Percentiles rank a stretch among this genome's conserved stretches.
Evolutionary conservation across 2,329 filamentous ascomycete species (phyloP).

Genomic region (Aspergillus sp.): DNA sequence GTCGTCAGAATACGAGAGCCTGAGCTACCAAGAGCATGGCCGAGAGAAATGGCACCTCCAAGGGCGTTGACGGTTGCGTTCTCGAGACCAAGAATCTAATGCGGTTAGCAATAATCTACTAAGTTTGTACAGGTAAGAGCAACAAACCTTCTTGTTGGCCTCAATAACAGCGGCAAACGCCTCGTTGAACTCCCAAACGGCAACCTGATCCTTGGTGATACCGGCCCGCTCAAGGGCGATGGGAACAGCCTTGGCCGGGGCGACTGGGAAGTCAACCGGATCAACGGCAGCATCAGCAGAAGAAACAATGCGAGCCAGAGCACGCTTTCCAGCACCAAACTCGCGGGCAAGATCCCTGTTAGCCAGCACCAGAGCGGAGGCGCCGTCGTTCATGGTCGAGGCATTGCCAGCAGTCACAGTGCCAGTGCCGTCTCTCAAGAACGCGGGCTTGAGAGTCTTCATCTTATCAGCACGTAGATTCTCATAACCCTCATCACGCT

Average conservation of each 20-base stretch:
- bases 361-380: constrained; percentile 81
- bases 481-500: constrained; percentile 84
- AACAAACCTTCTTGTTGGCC: constrained; percentile 77
- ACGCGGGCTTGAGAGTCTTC: constrained; percentile 83
- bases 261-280: constrained; percentile 89
- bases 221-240: constrained; percentile 85
- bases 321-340: constrained; percentile 73
- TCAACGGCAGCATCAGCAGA: constrained; percentile 89
- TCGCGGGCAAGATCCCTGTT: constrained; percentile 77
- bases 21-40: constrained; percentile 90
- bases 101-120: background rate
- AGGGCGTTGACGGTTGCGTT: constrained; percentile 80
- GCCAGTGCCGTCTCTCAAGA: constrained; percentile 78
- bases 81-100: constrained; percentile 74
- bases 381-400: constrained; percentile 92
- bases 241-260: constrained; percentile 87
- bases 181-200: constrained; percentile 98
- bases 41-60: constrained; percentile 87
- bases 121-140: constrained; percentile 8
- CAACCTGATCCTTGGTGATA: constrained; percentile 86
- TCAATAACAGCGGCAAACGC: constrained; percentile 95
- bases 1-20: constrained; percentile 89
- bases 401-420: constrained; percentile 94
- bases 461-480: constrained; percentile 87
- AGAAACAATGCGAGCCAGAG: constrained; percentile 81